Evolutionary conservation across 805 yeast species (phyloP).

Genomic region (Danielozyma ontarioensis): DNA sequence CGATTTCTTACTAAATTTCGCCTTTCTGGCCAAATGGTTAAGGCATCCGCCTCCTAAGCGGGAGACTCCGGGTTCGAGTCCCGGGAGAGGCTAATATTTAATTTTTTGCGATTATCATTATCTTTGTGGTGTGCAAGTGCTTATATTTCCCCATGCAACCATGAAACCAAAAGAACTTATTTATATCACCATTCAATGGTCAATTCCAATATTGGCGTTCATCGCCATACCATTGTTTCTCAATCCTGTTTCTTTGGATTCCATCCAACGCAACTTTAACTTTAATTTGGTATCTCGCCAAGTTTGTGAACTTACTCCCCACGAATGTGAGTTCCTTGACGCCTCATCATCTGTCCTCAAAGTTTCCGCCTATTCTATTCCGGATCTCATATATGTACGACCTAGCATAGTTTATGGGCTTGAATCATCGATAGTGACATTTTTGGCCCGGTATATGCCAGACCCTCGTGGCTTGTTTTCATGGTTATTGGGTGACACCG

Average conservation of each 20-base stretch:
- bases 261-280: constrained; percentile 8
- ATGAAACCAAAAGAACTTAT: no score
- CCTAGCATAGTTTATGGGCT: constrained; percentile 6
- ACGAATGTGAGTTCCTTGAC: constrained; percentile 1
- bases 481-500: constrained; percentile 1
- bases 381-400: constrained; percentile 14
- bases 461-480: no score
- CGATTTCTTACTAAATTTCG: neutral
- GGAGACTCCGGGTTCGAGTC: constrained; percentile 40
- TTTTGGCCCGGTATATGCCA: neutral
- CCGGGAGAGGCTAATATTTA: constrained; percentile 28
- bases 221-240: constrained; percentile 8
- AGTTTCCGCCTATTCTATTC: constrained; percentile 6
- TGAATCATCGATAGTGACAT: constrained; percentile 3
- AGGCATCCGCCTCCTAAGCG: constrained; percentile 27
- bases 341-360: neutral
- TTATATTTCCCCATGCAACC: no score
- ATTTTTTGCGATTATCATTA: constrained; percentile 2
- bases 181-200: no score
- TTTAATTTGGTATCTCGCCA: constrained; percentile 8
- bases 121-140: no score
- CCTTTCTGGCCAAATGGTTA: neutral
- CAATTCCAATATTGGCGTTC: constrained; percentile 7
- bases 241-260: constrained; percentile 10
- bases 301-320: constrained; percentile 11